Evolutionary conservation across 495 filamentous ascomycete species (phyloP).

Genomic region (Stereocaulon alpinum): DNA sequence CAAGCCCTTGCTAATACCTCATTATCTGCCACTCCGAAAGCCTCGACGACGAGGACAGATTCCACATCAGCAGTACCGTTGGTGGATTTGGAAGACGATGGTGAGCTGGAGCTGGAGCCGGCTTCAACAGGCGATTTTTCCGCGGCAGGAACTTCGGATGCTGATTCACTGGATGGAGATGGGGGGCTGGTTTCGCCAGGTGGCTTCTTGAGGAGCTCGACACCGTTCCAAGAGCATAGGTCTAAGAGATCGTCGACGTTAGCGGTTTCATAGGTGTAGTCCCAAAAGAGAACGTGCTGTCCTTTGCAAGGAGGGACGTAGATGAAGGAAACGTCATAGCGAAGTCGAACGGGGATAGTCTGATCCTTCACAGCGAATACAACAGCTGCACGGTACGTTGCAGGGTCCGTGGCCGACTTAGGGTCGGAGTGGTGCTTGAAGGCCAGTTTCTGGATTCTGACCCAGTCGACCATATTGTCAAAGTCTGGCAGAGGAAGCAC

Average conservation of each 20-base stretch:
- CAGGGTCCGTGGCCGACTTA: constrained; percentile 24
- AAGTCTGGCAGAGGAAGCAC: constrained; percentile 40
- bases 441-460: constrained; percentile 54
- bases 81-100: constrained; percentile 1
- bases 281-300: constrained; percentile 59
- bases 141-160: constrained; percentile 19
- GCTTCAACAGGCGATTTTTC: neutral
- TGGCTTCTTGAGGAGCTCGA: neutral
- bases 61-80: constrained; percentile 36
- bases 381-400: constrained; percentile 51
- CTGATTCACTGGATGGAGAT: neutral
- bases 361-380: constrained; percentile 56
- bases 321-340: constrained; percentile 57
- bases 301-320: constrained; percentile 58
- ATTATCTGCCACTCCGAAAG: constrained; percentile 59
- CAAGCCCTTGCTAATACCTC: constrained; percentile 65
- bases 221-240: constrained; percentile 5
- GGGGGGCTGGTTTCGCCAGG: neutral
- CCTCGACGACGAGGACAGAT: constrained; percentile 56
- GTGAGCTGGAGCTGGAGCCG: no score
- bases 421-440: constrained; percentile 27
- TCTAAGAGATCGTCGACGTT: constrained; percentile 44
- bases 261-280: constrained; percentile 47
- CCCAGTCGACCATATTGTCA: constrained; percentile 46
- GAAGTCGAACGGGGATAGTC: constrained; percentile 51